A percentile compares a stretch with the other conserved stretches of the same genome.
Conservation (phyloP, 2,329 filamentous ascomycete genomes). For the Didymella sp. region DNA sequence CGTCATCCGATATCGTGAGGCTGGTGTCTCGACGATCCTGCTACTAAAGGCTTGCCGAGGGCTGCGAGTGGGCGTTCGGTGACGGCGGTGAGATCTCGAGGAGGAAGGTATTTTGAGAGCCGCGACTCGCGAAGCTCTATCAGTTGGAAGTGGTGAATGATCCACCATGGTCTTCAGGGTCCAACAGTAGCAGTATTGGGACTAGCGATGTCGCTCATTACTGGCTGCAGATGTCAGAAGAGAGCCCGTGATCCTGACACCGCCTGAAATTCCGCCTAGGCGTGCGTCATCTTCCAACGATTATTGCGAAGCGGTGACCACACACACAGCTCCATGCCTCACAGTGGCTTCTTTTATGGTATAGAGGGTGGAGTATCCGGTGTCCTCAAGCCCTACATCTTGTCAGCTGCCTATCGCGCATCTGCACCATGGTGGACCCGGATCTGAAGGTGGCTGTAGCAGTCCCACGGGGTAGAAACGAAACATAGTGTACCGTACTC, state of each 20-base stretch:
- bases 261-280: constrained; percentile 3
- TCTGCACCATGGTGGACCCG: constrained; percentile 24
- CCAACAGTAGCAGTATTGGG: constrained; percentile 1
- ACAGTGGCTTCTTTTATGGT: constrained; percentile 12
- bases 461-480: constrained; percentile 13
- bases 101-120: not conserved
- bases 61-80: not conserved
- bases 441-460: constrained; percentile 2
- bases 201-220: constrained; percentile 18
- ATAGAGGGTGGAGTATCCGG: not conserved
- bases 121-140: constrained; percentile 19
- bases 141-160: constrained; percentile 10
- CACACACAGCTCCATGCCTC: constrained; percentile 6
- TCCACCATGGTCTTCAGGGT: constrained; percentile 8
- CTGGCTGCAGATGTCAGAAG: not conserved
- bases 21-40: not conserved
- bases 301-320: constrained; percentile 4
- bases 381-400: not conserved
- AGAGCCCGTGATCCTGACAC: not conserved
- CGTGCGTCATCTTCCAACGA: constrained; percentile 14
- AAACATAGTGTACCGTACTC: constrained; percentile 16
- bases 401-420: constrained; percentile 29
- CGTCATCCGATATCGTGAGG: not conserved
- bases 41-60: not conserved
- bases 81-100: constrained; percentile 14